Evolutionary conservation across 2,329 filamentous ascomycete genomes (phyloP), one percentile per base, ranked within the genome.

Genomic region (Furcasterigmium sp.): DNA sequence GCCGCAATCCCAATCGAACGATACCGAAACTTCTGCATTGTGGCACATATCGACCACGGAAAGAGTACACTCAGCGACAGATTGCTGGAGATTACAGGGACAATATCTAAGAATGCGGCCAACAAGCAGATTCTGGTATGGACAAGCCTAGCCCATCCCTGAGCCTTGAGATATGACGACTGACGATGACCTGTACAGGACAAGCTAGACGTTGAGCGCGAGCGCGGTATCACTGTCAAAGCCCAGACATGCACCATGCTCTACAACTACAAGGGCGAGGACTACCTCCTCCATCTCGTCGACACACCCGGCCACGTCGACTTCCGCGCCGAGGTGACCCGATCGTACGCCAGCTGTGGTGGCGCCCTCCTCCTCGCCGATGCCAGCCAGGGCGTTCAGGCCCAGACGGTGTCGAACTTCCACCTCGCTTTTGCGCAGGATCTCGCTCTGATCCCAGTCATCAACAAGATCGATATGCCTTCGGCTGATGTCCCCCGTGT

Each of bases 241-340:
- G 93, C 93, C 43, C 93, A 98, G 71, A 97, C 93, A 45, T 97
- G 93, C 67, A 93, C 85, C 44, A 98, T 98, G 93, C 78, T 98
- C 41, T 95, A 96, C 71, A 89, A 85, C 21, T 74, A 95, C 67
- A 72, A 85, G 15, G 91, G 87, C 14, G 71, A 85, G 25, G 93
- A 98, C 63, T 97, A 97, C 61, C 76, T 98, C 44, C 74, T 98
- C 23, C 93, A 98, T 65, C 76, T 98, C 21, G 91, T 98, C 45
- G 93, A 98, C 63, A 98, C 93, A 0, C 93, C 93, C 1, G 93
- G 93, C 21, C 93, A 98, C 68, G 93, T 98, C 45, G 93, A 98
- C 68, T 98, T 98, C 64, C 80, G 93, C 44, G 93, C 93, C 38
- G 93, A 98, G 65, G 93, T 98, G 10, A 94, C 89, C 26, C 80